phyloP scores from a whole-genome alignment of 164 flowering plant species.

The Magnolia changhungtana region DNA sequence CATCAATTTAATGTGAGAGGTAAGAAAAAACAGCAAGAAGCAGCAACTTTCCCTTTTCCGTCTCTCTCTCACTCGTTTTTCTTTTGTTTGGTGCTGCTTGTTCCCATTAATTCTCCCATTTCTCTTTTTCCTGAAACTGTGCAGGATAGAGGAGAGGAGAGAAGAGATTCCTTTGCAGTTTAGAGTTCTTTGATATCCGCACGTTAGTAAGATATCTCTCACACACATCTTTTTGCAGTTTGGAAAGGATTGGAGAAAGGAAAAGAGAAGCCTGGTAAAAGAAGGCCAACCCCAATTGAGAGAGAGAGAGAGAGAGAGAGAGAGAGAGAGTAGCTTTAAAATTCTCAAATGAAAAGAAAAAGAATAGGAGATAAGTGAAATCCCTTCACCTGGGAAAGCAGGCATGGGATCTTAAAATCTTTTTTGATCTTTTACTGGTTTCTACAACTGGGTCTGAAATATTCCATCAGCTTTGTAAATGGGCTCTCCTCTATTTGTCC shows the following conservation, averaged over 20 bases:
- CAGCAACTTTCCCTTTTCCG: constrained; percentile 25
- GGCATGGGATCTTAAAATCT: constrained; percentile 19
- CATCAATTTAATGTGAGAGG: constrained; percentile 26
- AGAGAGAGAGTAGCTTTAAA: neutral
- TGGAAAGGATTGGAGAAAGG: constrained; percentile 7
- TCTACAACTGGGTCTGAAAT: constrained; percentile 22
- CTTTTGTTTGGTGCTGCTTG: constrained; percentile 21
- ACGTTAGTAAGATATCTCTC: constrained; percentile 21
- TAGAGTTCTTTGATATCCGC: constrained; percentile 14
- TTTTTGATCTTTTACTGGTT: constrained; percentile 21
- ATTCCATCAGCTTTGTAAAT: constrained; percentile 20
- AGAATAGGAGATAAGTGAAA: neutral
- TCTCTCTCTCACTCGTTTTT: neutral
- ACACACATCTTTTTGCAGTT: constrained; percentile 17
- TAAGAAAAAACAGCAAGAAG: constrained; percentile 13
- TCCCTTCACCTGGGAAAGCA: constrained; percentile 13
- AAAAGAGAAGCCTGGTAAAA: neutral
- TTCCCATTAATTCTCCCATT: constrained; percentile 14
- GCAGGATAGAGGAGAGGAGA: constrained; percentile 17
- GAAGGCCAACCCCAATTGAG: neutral
- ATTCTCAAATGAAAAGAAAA: neutral
- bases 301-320: neutral
- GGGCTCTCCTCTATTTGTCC: constrained; percentile 12
- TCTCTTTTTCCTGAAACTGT: constrained; percentile 13
- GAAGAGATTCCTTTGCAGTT: constrained; percentile 27